Percentiles rank a stretch among this genome's conserved stretches.
Evolutionary conservation across 495 filamentous ascomycete genomes (phyloP).

Genomic region (Cairneyella variabilis): DNA sequence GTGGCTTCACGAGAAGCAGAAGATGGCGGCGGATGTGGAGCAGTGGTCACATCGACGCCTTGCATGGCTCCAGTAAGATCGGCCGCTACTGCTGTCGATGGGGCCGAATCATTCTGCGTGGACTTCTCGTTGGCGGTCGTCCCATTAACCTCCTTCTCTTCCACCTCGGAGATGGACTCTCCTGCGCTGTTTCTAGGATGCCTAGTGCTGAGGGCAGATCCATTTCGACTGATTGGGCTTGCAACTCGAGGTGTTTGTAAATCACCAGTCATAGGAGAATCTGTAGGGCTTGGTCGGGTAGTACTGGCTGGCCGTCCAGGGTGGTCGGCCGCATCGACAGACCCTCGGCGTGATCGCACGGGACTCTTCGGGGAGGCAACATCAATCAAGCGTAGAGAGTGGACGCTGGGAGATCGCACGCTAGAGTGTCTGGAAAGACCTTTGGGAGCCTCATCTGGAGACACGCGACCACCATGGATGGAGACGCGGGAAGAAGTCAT

Average conservation of each 20-base stretch:
- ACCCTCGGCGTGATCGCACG: conserved; percentile 37
- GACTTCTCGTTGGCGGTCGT: too few relatives aligned
- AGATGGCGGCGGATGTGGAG: conserved; percentile 1
- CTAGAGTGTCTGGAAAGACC: conserved; percentile 17
- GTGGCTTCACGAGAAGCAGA: not conserved
- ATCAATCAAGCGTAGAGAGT: conserved; percentile 50
- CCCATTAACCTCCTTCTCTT: conserved; percentile 25
- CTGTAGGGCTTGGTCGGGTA: conserved; percentile 33
- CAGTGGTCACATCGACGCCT: conserved; percentile 20
- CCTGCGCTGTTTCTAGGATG: conserved; percentile 23
- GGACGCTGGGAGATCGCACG: conserved; percentile 44
- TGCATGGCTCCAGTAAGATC: conserved; percentile 23
- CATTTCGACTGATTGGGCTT: conserved; percentile 21
- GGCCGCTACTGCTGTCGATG: conserved; percentile 13
- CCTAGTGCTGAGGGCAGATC: conserved; percentile 19
- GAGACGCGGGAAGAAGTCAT: conserved; percentile 52
- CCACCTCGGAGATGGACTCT: conserved; percentile 34
- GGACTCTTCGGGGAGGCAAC: conserved; percentile 46
- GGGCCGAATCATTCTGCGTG: conserved; percentile 13
- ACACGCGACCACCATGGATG: conserved; percentile 38
- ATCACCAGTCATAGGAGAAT: conserved; percentile 39
- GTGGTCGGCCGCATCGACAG: conserved; percentile 36
- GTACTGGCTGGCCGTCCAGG: conserved; percentile 22
- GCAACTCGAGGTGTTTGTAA: conserved; percentile 26
- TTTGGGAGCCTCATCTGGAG: conserved; percentile 19